phyloP scores from a whole-genome alignment of 2,329 filamentous ascomycete species.

The Colletotrichum theobromicola region DNA sequence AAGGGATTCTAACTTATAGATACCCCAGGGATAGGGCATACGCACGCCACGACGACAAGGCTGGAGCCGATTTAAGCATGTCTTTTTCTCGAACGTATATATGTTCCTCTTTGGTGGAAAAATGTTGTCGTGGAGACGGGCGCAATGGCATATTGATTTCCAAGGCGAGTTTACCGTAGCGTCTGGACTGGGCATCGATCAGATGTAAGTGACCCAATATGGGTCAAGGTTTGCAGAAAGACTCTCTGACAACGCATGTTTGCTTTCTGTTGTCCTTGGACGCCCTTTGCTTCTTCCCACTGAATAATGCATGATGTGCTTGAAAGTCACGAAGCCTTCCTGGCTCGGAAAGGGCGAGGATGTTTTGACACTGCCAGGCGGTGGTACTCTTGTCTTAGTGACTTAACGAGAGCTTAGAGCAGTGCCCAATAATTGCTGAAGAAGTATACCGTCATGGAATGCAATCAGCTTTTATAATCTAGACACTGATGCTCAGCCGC shows the following conservation, averaged over 20 bases:
- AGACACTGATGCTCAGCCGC: background rate
- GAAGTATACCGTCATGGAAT: too few species aligned
- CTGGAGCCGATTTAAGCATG: background rate
- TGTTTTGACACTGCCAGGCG: too few species aligned
- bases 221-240: background rate
- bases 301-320: background rate
- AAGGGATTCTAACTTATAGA: background rate
- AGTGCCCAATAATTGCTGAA: too few species aligned
- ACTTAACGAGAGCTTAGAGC: too few species aligned
- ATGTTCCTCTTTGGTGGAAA: background rate
- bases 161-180: too few species aligned
- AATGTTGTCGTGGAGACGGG: too few species aligned
- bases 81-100: fast-evolving
- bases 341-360: too few species aligned
- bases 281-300: fast-evolving
- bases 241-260: background rate
- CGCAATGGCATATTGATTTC: too few species aligned
- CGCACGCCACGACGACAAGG: background rate
- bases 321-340: too few species aligned
- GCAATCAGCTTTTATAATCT: too few species aligned
- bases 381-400: too few species aligned
- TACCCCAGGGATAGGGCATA: background rate
- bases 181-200: fast-evolving
- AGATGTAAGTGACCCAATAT: fast-evolving
- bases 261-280: background rate